A percentile compares a stretch with the other conserved stretches of the same genome.
These are phyloP conservation scores for Pythium sp. DNA, from an alignment of 352 stramenopile species.

Conservation along the genomic window DNA sequence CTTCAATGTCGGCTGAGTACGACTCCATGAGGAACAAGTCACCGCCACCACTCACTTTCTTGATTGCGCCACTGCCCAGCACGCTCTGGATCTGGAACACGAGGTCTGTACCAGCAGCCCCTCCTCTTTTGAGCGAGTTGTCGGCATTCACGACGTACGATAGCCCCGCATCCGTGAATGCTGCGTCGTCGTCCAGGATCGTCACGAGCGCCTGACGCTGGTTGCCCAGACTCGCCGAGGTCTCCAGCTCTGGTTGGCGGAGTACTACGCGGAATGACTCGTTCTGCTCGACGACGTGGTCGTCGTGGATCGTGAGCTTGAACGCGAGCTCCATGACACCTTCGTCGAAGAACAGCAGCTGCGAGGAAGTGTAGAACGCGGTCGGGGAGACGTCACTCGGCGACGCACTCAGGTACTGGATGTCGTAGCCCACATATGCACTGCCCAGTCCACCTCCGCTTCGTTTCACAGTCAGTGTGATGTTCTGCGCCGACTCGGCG, in stretches of 20 bases:
- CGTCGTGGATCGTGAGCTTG: slow-evolving; percentile 90
- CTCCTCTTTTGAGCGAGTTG: slow-evolving; percentile 29
- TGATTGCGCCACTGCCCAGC: slow-evolving; percentile 30
- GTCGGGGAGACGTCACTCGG: slow-evolving; percentile 78
- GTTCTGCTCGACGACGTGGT: slow-evolving; percentile 66
- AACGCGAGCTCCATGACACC: slow-evolving; percentile 87
- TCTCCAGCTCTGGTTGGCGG: slow-evolving; percentile 24
- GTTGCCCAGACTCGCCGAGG: slow-evolving; percentile 43
- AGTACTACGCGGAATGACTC: slow-evolving; percentile 69
- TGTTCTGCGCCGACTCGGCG: slow-evolving; percentile 54
- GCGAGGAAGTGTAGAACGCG: slow-evolving; percentile 84
- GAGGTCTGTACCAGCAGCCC: slow-evolving; percentile 38
- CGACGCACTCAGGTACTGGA: slow-evolving; percentile 82
- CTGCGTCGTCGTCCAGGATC: slow-evolving; percentile 65
- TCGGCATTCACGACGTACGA: slow-evolving; percentile 32
- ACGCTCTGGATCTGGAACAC: slow-evolving; percentile 58
- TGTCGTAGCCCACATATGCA: slow-evolving; percentile 72
- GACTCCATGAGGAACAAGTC: slow-evolving; percentile 45
- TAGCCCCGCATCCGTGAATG: slow-evolving; percentile 34
- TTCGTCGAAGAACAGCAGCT: slow-evolving; percentile 73
- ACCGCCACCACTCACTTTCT: slow-evolving; percentile 15
- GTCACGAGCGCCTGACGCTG: slow-evolving; percentile 63
- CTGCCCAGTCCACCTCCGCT: slow-evolving; percentile 85
- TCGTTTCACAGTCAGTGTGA: slow-evolving; percentile 83
- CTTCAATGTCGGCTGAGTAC: slow-evolving; percentile 23